A percentile compares a stretch with the other conserved stretches of the same genome.
Evolutionary conservation across 1,284 basidiomycete genomes (phyloP).

Genomic region (Malassezia brasiliensis): DNA sequence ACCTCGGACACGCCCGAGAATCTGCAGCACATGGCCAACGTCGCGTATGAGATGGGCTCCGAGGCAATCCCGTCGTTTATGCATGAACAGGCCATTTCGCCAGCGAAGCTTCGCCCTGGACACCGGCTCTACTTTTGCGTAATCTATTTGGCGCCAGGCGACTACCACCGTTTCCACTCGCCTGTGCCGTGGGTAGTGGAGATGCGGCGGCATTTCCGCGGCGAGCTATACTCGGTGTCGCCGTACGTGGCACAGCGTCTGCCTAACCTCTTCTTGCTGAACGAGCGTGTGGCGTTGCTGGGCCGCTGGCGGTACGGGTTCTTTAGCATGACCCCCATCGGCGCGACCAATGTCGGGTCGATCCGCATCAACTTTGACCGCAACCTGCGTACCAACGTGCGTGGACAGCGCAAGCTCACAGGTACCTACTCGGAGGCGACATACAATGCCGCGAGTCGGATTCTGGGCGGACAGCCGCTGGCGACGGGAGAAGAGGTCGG

Average conservation of each 20-base stretch:
- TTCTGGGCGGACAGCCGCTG: conserved; percentile 82
- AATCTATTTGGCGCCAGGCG: conserved; percentile 93
- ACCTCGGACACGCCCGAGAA: conserved; percentile 44
- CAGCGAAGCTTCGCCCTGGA: conserved; percentile 49
- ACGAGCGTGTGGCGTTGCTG: conserved; percentile 92
- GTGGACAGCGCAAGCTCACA: conserved; percentile 45
- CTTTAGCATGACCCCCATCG: conserved; percentile 94
- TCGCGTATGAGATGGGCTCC: conserved; percentile 44
- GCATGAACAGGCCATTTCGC: conserved; percentile 31
- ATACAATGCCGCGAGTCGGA: conserved; percentile 36
- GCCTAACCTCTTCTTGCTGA: conserved; percentile 87
- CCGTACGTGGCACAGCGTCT: conserved; percentile 89
- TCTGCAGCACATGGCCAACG: conserved; percentile 42
- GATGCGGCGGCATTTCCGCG: conserved; percentile 84
- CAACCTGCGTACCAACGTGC: conserved; percentile 52
- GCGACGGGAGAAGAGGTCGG: conserved; percentile 87
- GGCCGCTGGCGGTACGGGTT: conserved; percentile 92
- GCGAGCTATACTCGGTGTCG: conserved; percentile 92
- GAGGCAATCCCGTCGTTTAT: conserved; percentile 38
- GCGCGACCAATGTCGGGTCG: conserved; percentile 93
- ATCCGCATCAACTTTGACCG: conserved; percentile 95
- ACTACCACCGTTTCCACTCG: conserved; percentile 96
- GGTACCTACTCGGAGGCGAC: conserved; percentile 84
- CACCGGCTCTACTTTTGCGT: conserved; percentile 84
- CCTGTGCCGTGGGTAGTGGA: conserved; percentile 96